Evolutionary conservation across 768 basidiomycete genomes (phyloP).

Genomic region (Cubamyces lactineus): DNA sequence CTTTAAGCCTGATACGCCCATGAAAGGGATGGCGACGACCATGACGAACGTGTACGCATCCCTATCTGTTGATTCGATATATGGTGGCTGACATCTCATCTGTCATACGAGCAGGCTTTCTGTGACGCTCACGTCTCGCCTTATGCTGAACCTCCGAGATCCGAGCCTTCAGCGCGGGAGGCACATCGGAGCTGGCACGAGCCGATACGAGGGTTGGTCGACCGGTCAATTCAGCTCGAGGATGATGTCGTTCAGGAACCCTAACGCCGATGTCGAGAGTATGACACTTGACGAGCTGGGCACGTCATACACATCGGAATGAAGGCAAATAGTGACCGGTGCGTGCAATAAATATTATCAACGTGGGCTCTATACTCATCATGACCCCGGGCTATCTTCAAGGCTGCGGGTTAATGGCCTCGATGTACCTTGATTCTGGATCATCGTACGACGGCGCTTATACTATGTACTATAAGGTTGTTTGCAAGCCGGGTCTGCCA

Average conservation of each 20-base stretch:
- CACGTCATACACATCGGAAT: background rate
- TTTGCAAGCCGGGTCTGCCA: too few relatives aligned
- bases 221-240: conserved; percentile 17
- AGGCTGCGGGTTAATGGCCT: too few relatives aligned
- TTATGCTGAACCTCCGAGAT: conserved; percentile 13
- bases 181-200: conserved; percentile 4
- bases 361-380: too few relatives aligned
- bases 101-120: background rate
- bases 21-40: conserved; percentile 17
- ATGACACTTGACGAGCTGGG: background rate
- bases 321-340: background rate
- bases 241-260: conserved; percentile 13
- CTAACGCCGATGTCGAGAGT: conserved; percentile 1
- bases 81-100: background rate
- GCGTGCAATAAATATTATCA: too few relatives aligned
- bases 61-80: too few relatives aligned
- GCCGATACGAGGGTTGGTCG: conserved; percentile 5
- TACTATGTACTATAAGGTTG: too few relatives aligned
- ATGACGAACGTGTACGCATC: conserved; percentile 17
- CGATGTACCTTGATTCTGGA: too few relatives aligned
- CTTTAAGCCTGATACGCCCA: conserved; percentile 6
- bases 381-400: too few relatives aligned
- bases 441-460: too few relatives aligned
- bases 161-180: conserved; percentile 5
- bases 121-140: conserved; percentile 11